A percentile compares a stretch with the other conserved stretches of the same genome.
Evolutionary conservation across 768 basidiomycete species (phyloP).

Genomic region (Mycena vulgaris): DNA sequence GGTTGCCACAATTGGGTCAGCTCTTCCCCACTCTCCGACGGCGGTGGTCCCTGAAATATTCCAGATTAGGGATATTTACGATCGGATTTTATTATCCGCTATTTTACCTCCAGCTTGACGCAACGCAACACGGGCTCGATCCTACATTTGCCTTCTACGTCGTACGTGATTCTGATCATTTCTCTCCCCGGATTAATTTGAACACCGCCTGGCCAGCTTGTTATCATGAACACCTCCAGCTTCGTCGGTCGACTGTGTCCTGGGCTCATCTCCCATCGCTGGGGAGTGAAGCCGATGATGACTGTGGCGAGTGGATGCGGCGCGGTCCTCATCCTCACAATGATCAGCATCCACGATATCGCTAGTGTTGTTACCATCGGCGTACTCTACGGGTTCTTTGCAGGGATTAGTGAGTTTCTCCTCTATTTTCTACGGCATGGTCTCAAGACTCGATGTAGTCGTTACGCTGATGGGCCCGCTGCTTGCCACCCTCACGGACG

Average conservation of each 20-base stretch:
- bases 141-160: slow-evolving; percentile 70
- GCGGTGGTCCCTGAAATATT: not conserved
- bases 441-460: slow-evolving; percentile 3
- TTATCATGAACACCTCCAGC: slow-evolving; percentile 55
- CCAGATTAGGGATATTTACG: slow-evolving; percentile 53
- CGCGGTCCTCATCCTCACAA: slow-evolving; percentile 53
- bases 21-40: not conserved
- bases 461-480: slow-evolving; percentile 29
- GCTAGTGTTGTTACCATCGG: slow-evolving; percentile 52
- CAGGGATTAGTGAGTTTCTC: slow-evolving; percentile 55
- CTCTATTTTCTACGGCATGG: not conserved
- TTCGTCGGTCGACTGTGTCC: slow-evolving; percentile 55
- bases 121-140: slow-evolving; percentile 62
- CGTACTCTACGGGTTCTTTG: slow-evolving; percentile 58
- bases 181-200: not conserved
- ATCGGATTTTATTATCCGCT: slow-evolving; percentile 64
- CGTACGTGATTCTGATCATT: slow-evolving; percentile 46
- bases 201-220: slow-evolving; percentile 43
- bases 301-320: slow-evolving; percentile 46
- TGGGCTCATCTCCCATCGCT: slow-evolving; percentile 48
- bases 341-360: slow-evolving; percentile 48
- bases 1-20: slow-evolving; percentile 57
- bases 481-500: slow-evolving; percentile 26
- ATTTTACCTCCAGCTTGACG: slow-evolving; percentile 71
- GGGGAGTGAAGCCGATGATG: slow-evolving; percentile 50